Evolutionary conservation across 768 basidiomycete genomes (phyloP).

Genomic region (Suillus occidentalis): DNA sequence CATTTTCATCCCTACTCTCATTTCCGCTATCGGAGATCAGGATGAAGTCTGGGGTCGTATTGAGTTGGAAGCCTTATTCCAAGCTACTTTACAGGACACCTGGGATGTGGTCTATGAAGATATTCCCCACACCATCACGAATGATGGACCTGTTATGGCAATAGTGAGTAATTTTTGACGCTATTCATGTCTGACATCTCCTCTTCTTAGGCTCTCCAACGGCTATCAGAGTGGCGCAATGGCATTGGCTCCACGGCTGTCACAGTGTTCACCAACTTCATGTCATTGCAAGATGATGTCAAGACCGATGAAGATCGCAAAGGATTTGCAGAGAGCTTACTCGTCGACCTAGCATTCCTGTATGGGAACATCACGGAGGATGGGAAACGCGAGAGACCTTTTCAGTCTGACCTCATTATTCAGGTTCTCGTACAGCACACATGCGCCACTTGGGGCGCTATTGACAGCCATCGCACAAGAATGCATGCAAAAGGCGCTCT

Average conservation of each 20-base stretch:
- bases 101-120: slow-evolving; percentile 10
- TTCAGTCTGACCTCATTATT: no score
- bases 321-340: no score
- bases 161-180: slow-evolving; percentile 3
- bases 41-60: not conserved
- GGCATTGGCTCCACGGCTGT: not conserved
- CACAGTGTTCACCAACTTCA: not conserved
- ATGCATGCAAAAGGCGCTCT: no score
- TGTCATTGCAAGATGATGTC: not conserved
- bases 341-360: no score
- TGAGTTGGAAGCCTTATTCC: not conserved
- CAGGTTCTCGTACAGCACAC: no score
- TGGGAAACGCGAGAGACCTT: no score
- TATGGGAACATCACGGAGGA: no score
- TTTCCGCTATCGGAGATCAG: not conserved
- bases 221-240: not conserved
- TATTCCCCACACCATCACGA: slow-evolving; percentile 7
- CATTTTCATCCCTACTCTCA: not conserved
- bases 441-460: no score
- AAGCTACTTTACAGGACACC: not conserved
- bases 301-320: no score
- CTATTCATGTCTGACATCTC: not conserved
- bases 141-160: slow-evolving; percentile 4
- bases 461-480: no score
- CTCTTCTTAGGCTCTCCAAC: not conserved